phyloP scores from a whole-genome alignment of 192 early-diverging fungal genomes.

The Neocallimastix lanati region DNA sequence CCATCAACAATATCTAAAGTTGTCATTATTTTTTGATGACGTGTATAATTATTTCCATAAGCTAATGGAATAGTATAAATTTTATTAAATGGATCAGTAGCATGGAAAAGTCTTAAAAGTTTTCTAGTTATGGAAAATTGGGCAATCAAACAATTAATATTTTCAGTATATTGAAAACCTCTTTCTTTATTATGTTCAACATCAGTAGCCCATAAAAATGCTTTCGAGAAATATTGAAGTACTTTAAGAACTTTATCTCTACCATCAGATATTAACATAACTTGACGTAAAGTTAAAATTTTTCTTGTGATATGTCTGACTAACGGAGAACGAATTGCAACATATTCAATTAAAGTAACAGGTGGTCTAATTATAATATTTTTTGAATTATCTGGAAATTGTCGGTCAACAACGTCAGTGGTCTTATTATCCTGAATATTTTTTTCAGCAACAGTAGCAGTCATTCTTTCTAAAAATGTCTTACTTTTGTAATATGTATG shows the following conservation, averaged over 20 bases:
- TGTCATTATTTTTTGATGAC: neutral
- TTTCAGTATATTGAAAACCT: neutral
- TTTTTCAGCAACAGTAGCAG: no score
- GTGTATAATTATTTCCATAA: neutral
- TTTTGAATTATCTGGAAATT: neutral
- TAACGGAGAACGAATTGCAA: neutral
- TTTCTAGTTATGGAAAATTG: conserved; percentile 59
- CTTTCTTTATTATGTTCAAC: conserved; percentile 4
- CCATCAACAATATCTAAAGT: conserved; percentile 18
- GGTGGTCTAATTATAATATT: neutral
- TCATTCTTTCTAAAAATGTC: no score
- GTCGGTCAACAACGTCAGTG: neutral
- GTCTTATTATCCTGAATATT: no score
- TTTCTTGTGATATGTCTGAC: neutral
- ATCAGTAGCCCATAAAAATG: conserved; percentile 32
- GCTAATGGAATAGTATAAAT: conserved; percentile 13
- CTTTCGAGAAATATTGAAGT: conserved; percentile 55
- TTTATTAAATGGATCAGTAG: conserved; percentile 41
- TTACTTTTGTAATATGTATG: no score
- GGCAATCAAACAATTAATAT: conserved; percentile 17
- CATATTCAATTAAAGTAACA: neutral
- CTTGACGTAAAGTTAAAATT: conserved; percentile 22
- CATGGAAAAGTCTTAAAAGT: conserved; percentile 50
- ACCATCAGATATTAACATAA: conserved; percentile 54
- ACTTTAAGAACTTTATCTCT: conserved; percentile 69